Conservation (phyloP, 2,329 filamentous ascomycete genomes). For the Didymella lethalis region DNA sequence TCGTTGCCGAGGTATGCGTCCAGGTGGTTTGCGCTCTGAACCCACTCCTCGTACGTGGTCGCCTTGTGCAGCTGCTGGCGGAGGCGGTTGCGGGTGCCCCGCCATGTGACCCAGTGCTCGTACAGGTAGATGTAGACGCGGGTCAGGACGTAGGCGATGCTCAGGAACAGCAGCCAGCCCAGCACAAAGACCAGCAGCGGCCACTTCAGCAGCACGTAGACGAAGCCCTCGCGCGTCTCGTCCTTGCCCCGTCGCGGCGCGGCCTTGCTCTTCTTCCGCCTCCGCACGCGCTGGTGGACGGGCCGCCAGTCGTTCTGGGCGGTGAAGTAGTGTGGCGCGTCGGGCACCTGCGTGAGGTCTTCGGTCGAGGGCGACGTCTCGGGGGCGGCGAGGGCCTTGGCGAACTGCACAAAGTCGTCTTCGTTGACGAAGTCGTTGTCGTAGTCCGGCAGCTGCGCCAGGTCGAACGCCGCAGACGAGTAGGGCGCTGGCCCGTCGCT, state of each 20-base stretch:
- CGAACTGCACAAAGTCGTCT: constrained; percentile 79
- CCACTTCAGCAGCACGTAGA: constrained; percentile 91
- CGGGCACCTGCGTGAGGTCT: constrained; percentile 58
- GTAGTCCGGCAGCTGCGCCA: constrained; percentile 76
- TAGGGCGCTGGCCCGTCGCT: constrained; percentile 68
- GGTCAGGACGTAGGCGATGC: constrained; percentile 78
- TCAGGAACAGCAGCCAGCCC: constrained; percentile 79
- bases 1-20: constrained; percentile 84
- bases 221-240: constrained; percentile 91
- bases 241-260: constrained; percentile 68
- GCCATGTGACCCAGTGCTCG: constrained; percentile 90
- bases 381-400: constrained; percentile 80
- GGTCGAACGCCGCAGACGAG: constrained; percentile 70
- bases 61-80: constrained; percentile 75
- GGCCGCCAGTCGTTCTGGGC: constrained; percentile 97
- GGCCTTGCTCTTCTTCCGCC: constrained; percentile 48
- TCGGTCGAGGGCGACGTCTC: constrained; percentile 72
- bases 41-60: constrained; percentile 83
- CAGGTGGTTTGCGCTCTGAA: constrained; percentile 77
- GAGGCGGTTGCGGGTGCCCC: constrained; percentile 76
- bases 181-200: constrained; percentile 82
- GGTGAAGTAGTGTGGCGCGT: constrained; percentile 71
- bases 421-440: constrained; percentile 78
- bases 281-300: constrained; percentile 73
- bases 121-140: constrained; percentile 90